Conservation (phyloP, 2,329 filamentous ascomycete species). For the Trichophyton rubrum region DNA sequence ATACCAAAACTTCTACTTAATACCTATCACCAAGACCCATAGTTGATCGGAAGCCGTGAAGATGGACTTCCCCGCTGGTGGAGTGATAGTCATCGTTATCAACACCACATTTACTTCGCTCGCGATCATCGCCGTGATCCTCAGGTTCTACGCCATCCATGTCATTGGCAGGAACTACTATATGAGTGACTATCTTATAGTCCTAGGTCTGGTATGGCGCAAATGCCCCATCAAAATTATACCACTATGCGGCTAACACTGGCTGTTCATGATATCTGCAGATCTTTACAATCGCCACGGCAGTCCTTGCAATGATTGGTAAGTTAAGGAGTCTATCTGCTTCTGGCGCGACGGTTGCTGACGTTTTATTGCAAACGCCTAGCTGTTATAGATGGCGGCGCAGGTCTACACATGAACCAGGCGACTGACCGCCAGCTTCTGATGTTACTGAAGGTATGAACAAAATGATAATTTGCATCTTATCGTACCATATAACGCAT, state of each 20-base stretch:
- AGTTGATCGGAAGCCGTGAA: neutral
- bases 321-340: neutral
- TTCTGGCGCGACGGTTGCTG: neutral
- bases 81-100: neutral
- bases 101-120: neutral
- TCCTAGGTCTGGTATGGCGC: neutral
- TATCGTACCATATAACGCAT: neutral
- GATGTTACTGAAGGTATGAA: conserved; percentile 6
- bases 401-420: neutral
- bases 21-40: neutral
- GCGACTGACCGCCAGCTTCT: neutral
- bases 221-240: neutral
- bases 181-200: neutral
- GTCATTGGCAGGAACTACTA: neutral
- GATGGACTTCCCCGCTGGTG: neutral
- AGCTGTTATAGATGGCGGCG: neutral
- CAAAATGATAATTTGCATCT: neutral
- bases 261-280: neutral
- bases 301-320: neutral
- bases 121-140: neutral
- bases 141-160: conserved; percentile 1
- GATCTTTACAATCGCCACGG: neutral
- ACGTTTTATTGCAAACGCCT: neutral
- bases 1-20: neutral
- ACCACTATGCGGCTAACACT: neutral